Percentiles rank a stretch among this genome's conserved stretches.
Evolutionary conservation across 1,284 basidiomycete species (phyloP).

Genomic region (Cryptococcus deneoformans): DNA sequence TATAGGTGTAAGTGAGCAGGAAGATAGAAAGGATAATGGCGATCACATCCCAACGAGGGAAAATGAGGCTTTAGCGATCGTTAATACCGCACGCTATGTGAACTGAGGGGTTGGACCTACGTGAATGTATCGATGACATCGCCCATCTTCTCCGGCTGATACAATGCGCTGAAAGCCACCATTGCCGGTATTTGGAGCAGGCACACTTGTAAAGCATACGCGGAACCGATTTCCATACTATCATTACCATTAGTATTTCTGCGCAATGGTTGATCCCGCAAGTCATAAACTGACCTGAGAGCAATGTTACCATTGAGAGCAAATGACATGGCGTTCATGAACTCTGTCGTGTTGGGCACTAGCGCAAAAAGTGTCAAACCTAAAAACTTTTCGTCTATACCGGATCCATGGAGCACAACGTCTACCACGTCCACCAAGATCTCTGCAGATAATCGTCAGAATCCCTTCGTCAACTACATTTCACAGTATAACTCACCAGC

Average conservation of each 20-base stretch:
- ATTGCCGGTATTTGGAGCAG: constrained; percentile 97
- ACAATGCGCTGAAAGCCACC: constrained; percentile 97
- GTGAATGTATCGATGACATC: constrained; percentile 83
- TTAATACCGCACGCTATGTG: neutral
- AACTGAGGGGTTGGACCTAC: constrained; percentile 52
- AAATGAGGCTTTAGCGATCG: constrained; percentile 68
- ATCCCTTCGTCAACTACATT: neutral
- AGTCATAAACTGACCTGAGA: constrained; percentile 62
- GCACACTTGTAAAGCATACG: constrained; percentile 97
- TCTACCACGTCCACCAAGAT: constrained; percentile 95
- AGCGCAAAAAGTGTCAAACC: constrained; percentile 96
- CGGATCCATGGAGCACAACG: constrained; percentile 86
- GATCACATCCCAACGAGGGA: constrained; percentile 98
- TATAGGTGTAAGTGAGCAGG: constrained; percentile 97
- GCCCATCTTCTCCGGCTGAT: constrained; percentile 76
- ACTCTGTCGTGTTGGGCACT: constrained; percentile 98
- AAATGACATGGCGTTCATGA: constrained; percentile 99
- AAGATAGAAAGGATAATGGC: constrained; percentile 93
- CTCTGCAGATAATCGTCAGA: constrained; percentile 55
- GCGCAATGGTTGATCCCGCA: neutral
- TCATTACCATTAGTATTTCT: neutral
- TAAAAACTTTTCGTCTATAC: constrained; percentile 96
- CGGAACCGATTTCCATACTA: constrained; percentile 99
- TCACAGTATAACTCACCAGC: constrained; percentile 63
- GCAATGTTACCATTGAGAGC: constrained; percentile 97